Base-by-base conservation (phyloP, 768 basidiomycete genomes). In the Xerocomellus chrysenteron region DNA sequence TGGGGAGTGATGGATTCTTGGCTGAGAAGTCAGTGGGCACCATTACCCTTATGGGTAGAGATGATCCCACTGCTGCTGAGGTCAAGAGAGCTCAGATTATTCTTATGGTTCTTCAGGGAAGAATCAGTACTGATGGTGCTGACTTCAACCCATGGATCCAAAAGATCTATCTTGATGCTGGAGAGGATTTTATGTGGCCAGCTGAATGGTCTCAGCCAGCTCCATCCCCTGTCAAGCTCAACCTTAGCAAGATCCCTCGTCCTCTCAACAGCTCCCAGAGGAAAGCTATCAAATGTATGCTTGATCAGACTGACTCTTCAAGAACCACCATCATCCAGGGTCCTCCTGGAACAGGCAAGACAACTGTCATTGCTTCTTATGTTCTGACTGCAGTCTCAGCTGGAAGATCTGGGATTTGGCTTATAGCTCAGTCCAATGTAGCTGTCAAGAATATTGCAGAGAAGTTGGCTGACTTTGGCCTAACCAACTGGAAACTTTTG, bases 381-480 rank as follows among this genome's bases (percentile, higher is more conserved):
- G 84, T 86, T 12, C 69, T 78, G 21, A 72, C 73, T 60, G 79
- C 83, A 39, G 64, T 80, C 24, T 59, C 68, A 28, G 63, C 64
- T 46, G 75, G 74, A 0, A 65, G 70, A 19, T 61, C 67, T 58
- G 84, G 87, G 0, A 83, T 92, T 13, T 94, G 90, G 88, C 81
- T 94, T 6, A 75, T 91, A 65, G 89, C 92, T 35, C 88, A 94
- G 65, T 88, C 87, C 17, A 94, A 94, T 75, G 83, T 93, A 47
- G 92, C 90, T 46, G 92, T 93, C 21, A 92, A 91, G 70, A 93
- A 94, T 61, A 92, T 94, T 73, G 91, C 89, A 50, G 87, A 90
- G 65, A 90, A 91, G 73, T 73, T 94, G 17, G 70, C 76, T n/a
- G 70, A 78, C 9, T 74, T 80, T 65, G 77, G 73, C 0, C 82